Conservation (phyloP, 352 stramenopile genomes). For the Pythium vanterpoolii region DNA sequence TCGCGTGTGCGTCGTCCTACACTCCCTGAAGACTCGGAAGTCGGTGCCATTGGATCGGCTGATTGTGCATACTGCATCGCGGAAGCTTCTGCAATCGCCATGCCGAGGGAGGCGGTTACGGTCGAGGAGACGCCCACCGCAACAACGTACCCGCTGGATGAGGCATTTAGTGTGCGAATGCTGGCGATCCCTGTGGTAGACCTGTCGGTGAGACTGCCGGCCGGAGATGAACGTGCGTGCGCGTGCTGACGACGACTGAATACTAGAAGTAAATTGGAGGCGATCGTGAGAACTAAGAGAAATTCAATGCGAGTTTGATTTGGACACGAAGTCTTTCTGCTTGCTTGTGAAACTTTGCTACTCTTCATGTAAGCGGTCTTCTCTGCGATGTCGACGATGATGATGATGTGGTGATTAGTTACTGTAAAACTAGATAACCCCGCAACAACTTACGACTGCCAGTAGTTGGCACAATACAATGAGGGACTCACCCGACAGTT, state of each 20-base stretch:
- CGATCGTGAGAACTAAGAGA: too few species aligned
- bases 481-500: too few species aligned
- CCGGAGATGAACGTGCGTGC: not conserved
- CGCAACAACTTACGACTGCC: too few species aligned
- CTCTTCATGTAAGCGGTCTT: too few species aligned
- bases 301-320: too few species aligned
- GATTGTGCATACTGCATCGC: not conserved
- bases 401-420: too few species aligned
- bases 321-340: too few species aligned
- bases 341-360: too few species aligned
- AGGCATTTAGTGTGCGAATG: not conserved
- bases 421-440: too few species aligned
- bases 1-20: not conserved
- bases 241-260: not conserved
- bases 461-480: too few species aligned
- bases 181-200: conserved; percentile 1
- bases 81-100: not conserved
- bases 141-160: not conserved
- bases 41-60: not conserved
- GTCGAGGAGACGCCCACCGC: not conserved
- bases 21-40: not conserved
- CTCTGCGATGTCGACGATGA: too few species aligned
- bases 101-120: not conserved
- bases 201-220: not conserved
- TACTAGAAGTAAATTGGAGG: too few species aligned